Base-by-base conservation (phyloP, 2,329 filamentous ascomycete genomes). In the Kalaharituber pfeilii region DNA sequence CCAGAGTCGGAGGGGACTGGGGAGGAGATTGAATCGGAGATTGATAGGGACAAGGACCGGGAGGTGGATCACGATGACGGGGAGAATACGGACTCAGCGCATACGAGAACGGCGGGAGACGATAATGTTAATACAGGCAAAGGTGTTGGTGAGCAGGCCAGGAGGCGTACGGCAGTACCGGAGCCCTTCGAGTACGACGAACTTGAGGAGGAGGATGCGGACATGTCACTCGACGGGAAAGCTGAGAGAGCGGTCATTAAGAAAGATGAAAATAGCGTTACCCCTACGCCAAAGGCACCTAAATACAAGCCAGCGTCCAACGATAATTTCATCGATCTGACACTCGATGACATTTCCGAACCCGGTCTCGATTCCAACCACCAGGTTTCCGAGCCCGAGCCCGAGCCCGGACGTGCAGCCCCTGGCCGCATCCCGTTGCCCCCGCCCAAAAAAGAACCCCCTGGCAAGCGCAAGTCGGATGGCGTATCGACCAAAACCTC, bases 41-140 rank as follows among this genome's bases (percentile, higher is more conserved):
- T 51, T 20, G 29, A 47, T 7, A 45, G 44, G 18, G 28, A 45
- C 1, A 25, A 51, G 26, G 18, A 50, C 6, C 49, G 54, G 27
- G 29, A 44, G 18, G 51, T 53, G 6, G 52, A 55, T 22, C 30
- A 51, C 11, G 47, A 56, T 11, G 54, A 53, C 8, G 24, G 33
- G n/a, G 44, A 56, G 36, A 27, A 47, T 4, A 47, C 56, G 20
- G 33, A 22, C 5, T 28, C 18, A 22, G 30, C 50, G 18, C 18
- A 54, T 13, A 39, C 33, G 18, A 42, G n/a, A 51, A 33, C 54
- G 9, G 42, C 54, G 8, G 2, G 22, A 4, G 27, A 50, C 13
- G 45, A 25, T 13, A 36, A 30, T 22, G 36, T 27, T 22, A 39
- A 11, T 4, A 36, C n/a, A 5, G 50, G 49, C 9, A 28, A 33